Base-by-base conservation (phyloP, 495 filamentous ascomycete genomes). In the Neurospora intermedia region DNA sequence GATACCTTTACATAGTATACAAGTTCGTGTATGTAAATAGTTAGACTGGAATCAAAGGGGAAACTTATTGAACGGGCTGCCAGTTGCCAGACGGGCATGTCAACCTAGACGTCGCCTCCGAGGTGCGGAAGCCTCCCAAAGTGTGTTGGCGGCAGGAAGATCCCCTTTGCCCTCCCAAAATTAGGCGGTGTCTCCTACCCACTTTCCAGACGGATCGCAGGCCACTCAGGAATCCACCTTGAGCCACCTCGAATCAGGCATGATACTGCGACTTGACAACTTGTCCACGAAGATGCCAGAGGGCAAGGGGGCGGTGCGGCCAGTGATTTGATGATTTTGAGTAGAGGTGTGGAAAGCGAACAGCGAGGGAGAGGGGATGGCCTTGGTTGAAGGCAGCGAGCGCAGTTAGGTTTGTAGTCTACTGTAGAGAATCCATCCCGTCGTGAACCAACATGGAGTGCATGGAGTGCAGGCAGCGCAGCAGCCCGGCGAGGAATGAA, bases 131-230 rank as follows among this genome's bases (percentile, higher is more conserved):
- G 70, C 35, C 71, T 66, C 46, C 66, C 69, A 62, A 62, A 62
- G 23, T 27, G 73, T 77, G 74, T 77, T 78, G 76, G 79, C 78
- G 81, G 80, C 79, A 82, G 76, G 79, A 76, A 76, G 77, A 78
- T 77, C 76, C 74, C 75, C 73, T 71, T 69, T 69, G 77, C 75
- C 78, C 78, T 46, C 75, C 73, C 76, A 78, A 79, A 79, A 81
- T 82, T 76, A 80, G 78, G 81, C 80, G 80, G 80, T 77, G 78
- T 79, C 78, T 75, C 74, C 75, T 76, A 73, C 73, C 78, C 69
- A 70, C 75, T 59, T 15, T 20, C 35, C 35, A 31, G 27, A 59
- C 48, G 23, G 48, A 46, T 45, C 41, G 35, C 42, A 35, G 39
- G 48, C 48, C 48, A 59, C 23, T 59, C 23, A 15, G 54, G 54